Base-by-base conservation (phyloP, 1,284 basidiomycete species). In the Takashimella tepidaria region DNA sequence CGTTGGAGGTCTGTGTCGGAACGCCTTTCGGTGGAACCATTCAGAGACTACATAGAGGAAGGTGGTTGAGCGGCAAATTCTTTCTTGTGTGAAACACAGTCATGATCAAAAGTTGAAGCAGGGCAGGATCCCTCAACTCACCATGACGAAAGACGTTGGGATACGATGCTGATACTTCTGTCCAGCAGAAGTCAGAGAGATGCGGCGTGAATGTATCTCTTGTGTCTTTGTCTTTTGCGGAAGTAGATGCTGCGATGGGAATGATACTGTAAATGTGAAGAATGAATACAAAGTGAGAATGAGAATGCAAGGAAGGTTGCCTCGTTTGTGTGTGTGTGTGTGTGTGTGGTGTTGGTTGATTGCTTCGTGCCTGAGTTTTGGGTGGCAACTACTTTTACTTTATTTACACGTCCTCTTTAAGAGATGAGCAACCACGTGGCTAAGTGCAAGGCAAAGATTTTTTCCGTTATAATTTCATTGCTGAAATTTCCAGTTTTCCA, bases 1-100 rank as follows among this genome's bases (percentile, higher is more conserved):
- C 58, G 46, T 47, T 68, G 68, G 12, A 70, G 58, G 41, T 68
- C 65, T 4, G 64, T 62, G 21, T 58, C 63, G 8, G 68, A 67
- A 8, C 61, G 50, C 24, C 63, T 45, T 13, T 66, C 61, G 11
- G 66, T 55, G n/a, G 49, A 11, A n/a, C 21, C 25, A 23, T 44
- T 41, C 24, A 16, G 24, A 42, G 21, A 45, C 41, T 54, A 20
- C 40, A 25, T n/a, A n/a, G n/a, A n/a, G n/a, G n/a, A n/a, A n/a
- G n/a, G n/a, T n/a, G n/a, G n/a, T n/a, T n/a, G n/a, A n/a, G n/a
- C n/a, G n/a, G n/a, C n/a, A n/a, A n/a, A n/a, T n/a, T n/a, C n/a
- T n/a, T n/a, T n/a, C n/a, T n/a, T 45, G 47, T 31, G 26, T 45
- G 22, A 49, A 49, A 37, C 31, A 37, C 16, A n/a, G n/a, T n/a